Percentiles rank a stretch among this genome's conserved stretches.
Evolutionary conservation across 257 asterid species (phyloP).

Genomic region (Leonotis leonurus): DNA sequence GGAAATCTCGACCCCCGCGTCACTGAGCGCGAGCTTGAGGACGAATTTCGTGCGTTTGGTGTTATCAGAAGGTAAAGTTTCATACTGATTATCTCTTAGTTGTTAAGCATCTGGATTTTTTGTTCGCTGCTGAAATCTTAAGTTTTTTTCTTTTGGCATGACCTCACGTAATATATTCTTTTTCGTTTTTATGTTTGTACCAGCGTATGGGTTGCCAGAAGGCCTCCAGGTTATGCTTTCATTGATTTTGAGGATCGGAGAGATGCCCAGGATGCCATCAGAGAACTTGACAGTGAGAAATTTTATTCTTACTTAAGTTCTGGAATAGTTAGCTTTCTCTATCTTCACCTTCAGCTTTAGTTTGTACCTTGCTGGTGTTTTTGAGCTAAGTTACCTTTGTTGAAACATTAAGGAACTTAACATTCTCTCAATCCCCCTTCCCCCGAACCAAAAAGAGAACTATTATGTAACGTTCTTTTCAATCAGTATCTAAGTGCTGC

Average conservation of each 20-base stretch:
- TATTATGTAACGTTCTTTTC: not conserved
- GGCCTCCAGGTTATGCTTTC: conserved; percentile 94
- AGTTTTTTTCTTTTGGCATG: not conserved
- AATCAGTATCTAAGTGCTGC: not conserved
- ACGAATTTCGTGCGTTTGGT: conserved; percentile 75
- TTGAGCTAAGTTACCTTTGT: not conserved
- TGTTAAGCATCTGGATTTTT: not conserved
- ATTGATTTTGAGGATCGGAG: conserved; percentile 78
- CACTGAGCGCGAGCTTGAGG: conserved; percentile 86
- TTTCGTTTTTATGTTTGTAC: conserved; percentile 11
- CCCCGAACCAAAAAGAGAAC: not conserved
- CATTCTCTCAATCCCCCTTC: not conserved
- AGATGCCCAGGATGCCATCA: conserved; percentile 92
- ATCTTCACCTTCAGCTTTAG: not conserved
- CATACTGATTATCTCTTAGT: no score
- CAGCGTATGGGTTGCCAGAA: conserved; percentile 98
- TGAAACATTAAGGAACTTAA: not conserved
- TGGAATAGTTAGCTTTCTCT: not conserved
- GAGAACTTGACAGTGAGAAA: conserved; percentile 59
- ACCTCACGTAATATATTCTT: not conserved
- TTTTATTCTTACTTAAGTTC: not conserved
- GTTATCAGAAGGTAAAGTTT: conserved; percentile 73
- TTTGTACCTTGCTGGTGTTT: not conserved
- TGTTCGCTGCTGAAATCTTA: not conserved
- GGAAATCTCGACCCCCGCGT: conserved; percentile 88